These are phyloP conservation scores for Carex parvula DNA, from an alignment of 176 grass and related monocot species.

Conservation along the genomic window DNA sequence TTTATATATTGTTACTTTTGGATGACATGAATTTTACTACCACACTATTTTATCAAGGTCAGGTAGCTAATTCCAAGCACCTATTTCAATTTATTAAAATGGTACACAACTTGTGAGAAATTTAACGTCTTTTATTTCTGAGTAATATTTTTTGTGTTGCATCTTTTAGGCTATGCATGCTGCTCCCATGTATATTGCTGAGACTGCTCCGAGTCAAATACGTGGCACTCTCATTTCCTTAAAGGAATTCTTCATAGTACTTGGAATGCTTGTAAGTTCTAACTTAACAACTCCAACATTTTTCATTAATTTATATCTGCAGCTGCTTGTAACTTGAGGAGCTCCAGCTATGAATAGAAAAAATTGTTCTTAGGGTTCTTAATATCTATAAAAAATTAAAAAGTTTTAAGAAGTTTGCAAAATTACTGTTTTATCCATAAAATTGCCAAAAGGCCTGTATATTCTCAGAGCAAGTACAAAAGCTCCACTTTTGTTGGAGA, in stretches of 20 bases:
- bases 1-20: background rate
- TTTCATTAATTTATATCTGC: background rate
- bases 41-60: background rate
- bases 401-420: background rate
- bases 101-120: background rate
- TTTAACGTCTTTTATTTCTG: slow-evolving; percentile 4
- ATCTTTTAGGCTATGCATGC: slow-evolving; percentile 89
- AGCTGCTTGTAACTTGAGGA: background rate
- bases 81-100: slow-evolving; percentile 2
- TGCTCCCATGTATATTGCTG: slow-evolving; percentile 99
- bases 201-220: slow-evolving; percentile 81
- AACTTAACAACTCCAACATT: background rate
- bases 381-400: background rate
- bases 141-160: background rate
- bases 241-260: slow-evolving; percentile 96
- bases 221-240: slow-evolving; percentile 95
- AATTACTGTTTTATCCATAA: background rate
- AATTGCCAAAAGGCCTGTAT: background rate
- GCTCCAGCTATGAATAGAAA: background rate
- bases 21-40: background rate
- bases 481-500: background rate
- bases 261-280: slow-evolving; percentile 97
- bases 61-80: background rate
- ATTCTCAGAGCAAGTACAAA: background rate
- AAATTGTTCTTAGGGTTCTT: background rate